Evolutionary conservation across 148 eudicot species (phyloP), one percentile per base, ranked within the genome.

Genomic region (Pouteria glomerata): DNA sequence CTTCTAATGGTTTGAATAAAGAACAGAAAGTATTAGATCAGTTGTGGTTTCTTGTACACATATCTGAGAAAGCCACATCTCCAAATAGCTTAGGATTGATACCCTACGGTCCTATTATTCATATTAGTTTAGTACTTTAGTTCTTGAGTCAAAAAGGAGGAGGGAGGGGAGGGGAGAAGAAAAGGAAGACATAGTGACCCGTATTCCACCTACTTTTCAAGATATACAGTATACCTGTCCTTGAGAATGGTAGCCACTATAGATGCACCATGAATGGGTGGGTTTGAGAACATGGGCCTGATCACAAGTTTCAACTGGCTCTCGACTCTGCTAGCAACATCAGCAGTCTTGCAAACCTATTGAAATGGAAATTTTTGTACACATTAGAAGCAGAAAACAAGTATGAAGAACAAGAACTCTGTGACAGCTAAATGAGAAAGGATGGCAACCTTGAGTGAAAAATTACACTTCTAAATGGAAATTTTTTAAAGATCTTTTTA

Each of bases 201-300:
- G 21, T 3, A 11, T 18, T 39, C 29, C 66, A 23, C n/a, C n/a
- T n/a, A 63, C 37, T 23, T 15, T 69, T 56, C 24, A 16, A 53
- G 13, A 18, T 18, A 34, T 29, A 50, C 27, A 50, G n/a, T n/a
- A 35, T 86, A 93, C 98, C 93, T 86, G 85, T 94, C 98, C 63
- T 86, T 83, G 66, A 95, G 99, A 70, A 95, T 95, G 45, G 87
- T 88, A 73, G 97, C 96, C 64, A 91, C 98, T 77, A 95, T 88
- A 45, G 99, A 91, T 66, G 97, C 90, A 53, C 99, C 99, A 68
- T 95, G 99, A 70, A 95, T 84, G 60, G 99, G 99, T 60, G 99
- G 99, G 82, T 75, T 95, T 8, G 99, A 95, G 72, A 84, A 95
- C 99, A 95, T 95, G 51, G 99, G 97, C 82, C 97, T 86, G 57